Conservation (phyloP, 2,329 filamentous ascomycete species). For the Didymella lethalis region DNA sequence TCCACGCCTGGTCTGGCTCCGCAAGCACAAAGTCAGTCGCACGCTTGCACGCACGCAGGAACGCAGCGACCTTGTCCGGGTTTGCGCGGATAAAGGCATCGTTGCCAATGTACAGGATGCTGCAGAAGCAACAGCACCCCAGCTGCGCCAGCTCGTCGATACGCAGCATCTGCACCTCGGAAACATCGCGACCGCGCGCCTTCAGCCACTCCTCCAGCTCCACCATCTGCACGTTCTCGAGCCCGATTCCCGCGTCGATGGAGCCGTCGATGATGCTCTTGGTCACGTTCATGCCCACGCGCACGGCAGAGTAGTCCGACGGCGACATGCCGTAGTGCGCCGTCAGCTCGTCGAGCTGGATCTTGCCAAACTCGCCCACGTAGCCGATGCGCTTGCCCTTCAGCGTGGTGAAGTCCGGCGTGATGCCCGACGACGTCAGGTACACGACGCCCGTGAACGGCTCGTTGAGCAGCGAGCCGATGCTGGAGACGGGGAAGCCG, state of each 20-base stretch:
- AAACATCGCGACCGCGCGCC: conserved; percentile 66
- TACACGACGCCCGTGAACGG: conserved; percentile 83
- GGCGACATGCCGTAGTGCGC: conserved; percentile 78
- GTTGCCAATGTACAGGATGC: conserved; percentile 81
- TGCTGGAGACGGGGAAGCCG: conserved; percentile 74
- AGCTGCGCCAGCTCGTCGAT: conserved; percentile 82
- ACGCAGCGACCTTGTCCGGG: conserved; percentile 70
- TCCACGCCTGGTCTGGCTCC: conserved; percentile 69
- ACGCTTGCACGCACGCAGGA: conserved; percentile 76
- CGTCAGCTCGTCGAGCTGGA: conserved; percentile 83
- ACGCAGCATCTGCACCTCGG: conserved; percentile 79
- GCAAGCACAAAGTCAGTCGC: conserved; percentile 76
- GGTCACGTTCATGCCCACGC: conserved; percentile 83
- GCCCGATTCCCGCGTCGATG: conserved; percentile 78
- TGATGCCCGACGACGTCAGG: conserved; percentile 77
- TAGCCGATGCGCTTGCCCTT: conserved; percentile 81
- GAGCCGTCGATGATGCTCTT: conserved; percentile 76
- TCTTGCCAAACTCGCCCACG: conserved; percentile 81
- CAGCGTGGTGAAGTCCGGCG: conserved; percentile 75
- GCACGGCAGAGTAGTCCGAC: conserved; percentile 76
- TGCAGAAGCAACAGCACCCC: conserved; percentile 85
- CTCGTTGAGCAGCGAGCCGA: conserved; percentile 79
- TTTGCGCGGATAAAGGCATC: conserved; percentile 72
- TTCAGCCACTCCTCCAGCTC: conserved; percentile 80
- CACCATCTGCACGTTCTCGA: conserved; percentile 86